Conservation (phyloP, 805 yeast species). For the Helenozyma rhizophorensis region DNA sequence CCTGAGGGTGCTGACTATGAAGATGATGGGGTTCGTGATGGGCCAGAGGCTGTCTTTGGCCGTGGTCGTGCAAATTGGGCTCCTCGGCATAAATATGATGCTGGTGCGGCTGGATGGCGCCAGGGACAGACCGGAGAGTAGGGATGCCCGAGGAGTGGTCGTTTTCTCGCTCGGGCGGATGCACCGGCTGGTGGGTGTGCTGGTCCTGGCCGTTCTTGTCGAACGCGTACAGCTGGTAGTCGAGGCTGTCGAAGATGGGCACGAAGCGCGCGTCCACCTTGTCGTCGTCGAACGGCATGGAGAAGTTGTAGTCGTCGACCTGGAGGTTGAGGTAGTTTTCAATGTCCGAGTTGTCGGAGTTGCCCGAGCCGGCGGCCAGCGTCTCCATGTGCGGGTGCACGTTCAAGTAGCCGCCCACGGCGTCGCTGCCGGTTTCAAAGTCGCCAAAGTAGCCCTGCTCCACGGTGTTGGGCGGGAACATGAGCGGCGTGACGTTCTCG, state of each 20-base stretch:
- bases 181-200: background rate
- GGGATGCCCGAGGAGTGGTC: too few species aligned
- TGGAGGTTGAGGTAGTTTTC: slow-evolving; percentile 7
- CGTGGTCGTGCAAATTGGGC: too few species aligned
- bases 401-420: slow-evolving; percentile 7
- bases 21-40: too few species aligned
- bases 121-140: too few species aligned
- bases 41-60: too few species aligned
- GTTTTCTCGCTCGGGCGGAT: background rate
- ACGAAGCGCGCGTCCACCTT: background rate
- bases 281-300: background rate
- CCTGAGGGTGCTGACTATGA: too few species aligned
- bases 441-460: slow-evolving; percentile 15
- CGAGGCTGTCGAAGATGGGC: background rate
- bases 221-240: too few species aligned
- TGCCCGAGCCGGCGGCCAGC: slow-evolving; percentile 5
- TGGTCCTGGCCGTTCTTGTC: background rate
- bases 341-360: slow-evolving; percentile 6
- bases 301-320: slow-evolving; percentile 3
- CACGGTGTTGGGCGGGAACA: slow-evolving; percentile 14
- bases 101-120: too few species aligned
- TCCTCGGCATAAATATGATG: too few species aligned
- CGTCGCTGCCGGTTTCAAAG: slow-evolving; percentile 1
- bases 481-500: slow-evolving; percentile 14
- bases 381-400: slow-evolving; percentile 4